Evolutionary conservation across 2,329 filamentous ascomycete species (phyloP).

Genomic region (Emergomyces africanus): DNA sequence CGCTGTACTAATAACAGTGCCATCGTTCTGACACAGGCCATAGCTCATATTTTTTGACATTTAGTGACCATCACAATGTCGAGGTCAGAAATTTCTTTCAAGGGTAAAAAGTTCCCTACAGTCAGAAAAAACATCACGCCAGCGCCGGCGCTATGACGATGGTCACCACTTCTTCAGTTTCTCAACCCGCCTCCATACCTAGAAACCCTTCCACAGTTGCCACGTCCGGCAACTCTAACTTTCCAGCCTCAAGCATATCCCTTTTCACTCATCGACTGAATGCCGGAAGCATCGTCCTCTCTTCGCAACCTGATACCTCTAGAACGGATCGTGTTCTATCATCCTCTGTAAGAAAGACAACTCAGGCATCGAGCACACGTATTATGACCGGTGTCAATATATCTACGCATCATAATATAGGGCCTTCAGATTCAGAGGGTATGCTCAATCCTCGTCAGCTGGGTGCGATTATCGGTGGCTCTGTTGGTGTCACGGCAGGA

Average conservation of each 20-base stretch:
- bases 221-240: neutral
- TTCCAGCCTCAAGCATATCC: neutral
- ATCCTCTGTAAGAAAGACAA: neutral
- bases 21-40: no score
- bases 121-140: conserved; percentile 11
- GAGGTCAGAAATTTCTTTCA: conserved; percentile 14
- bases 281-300: neutral
- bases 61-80: conserved; percentile 16
- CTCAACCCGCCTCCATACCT: neutral
- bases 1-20: neutral
- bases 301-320: neutral
- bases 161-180: neutral
- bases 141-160: neutral
- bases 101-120: conserved; percentile 17
- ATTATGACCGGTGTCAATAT: neutral
- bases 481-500: conserved; percentile 17
- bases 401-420: neutral
- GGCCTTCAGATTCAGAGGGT: conserved; percentile 2
- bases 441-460: conserved; percentile 7
- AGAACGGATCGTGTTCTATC: neutral
- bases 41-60: neutral
- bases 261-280: neutral
- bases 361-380: neutral
- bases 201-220: neutral
- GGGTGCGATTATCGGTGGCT: conserved; percentile 18